These are phyloP conservation scores for Orbilia oligospora DNA, from an alignment of 2,329 filamentous ascomycete species.

Conservation along the genomic window DNA sequence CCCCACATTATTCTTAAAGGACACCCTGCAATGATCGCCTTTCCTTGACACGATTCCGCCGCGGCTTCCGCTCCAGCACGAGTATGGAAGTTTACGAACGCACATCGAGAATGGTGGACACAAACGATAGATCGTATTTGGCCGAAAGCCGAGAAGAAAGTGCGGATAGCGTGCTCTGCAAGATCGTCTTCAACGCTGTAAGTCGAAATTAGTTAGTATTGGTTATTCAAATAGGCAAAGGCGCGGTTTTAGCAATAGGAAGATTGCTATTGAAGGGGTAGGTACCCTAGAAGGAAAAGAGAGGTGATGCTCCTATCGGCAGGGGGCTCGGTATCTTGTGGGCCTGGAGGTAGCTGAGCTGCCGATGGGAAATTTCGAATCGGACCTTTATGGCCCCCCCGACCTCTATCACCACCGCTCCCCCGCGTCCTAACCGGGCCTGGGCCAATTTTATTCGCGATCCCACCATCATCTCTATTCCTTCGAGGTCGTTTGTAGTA, in stretches of 20 bases:
- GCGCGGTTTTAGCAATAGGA: background rate
- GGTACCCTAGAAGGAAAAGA: conserved; percentile 85
- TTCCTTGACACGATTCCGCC: conserved; percentile 85
- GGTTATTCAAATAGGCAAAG: background rate
- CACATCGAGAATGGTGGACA: conserved; percentile 96
- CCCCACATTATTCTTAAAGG: conserved; percentile 93
- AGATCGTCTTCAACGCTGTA: conserved; percentile 86
- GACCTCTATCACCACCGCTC: conserved; percentile 68
- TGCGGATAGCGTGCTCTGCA: conserved; percentile 89
- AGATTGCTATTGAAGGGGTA: background rate
- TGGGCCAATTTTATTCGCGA: conserved; percentile 65
- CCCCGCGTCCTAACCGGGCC: conserved; percentile 65
- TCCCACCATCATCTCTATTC: conserved; percentile 65
- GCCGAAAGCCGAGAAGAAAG: conserved; percentile 89
- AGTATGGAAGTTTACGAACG: conserved; percentile 93
- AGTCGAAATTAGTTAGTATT: background rate
- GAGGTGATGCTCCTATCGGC: conserved; percentile 89
- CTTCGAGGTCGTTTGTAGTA: conserved; percentile 84
- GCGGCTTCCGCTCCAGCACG: conserved; percentile 88
- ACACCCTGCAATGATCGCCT: conserved; percentile 89
- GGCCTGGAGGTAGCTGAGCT: conserved; percentile 82
- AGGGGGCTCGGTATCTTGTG: conserved; percentile 88
- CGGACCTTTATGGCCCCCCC: conserved; percentile 69
- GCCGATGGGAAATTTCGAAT: conserved; percentile 76
- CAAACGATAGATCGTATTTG: conserved; percentile 93